phyloP scores from a whole-genome alignment of 768 basidiomycete species.

The Pleurotus eryngii region DNA sequence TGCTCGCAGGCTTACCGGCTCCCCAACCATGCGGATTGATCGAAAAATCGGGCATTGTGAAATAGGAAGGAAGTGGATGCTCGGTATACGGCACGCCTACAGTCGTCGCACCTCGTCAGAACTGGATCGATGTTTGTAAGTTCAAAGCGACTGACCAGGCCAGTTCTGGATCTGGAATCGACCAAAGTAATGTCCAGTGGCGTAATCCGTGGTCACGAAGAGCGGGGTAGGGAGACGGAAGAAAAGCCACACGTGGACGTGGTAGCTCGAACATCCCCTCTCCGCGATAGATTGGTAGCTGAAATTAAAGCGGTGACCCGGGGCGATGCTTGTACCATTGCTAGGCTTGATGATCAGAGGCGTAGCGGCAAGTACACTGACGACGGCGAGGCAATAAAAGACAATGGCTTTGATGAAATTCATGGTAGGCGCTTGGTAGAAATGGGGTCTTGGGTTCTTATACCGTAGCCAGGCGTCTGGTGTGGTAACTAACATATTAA shows the following conservation, averaged over 20 bases:
- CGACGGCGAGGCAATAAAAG: neutral
- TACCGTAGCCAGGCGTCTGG: too few relatives aligned
- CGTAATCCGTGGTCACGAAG: slow-evolving; percentile 24
- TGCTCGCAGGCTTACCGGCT: slow-evolving; percentile 23
- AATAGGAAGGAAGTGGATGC: slow-evolving; percentile 33
- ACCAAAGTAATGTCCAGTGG: slow-evolving; percentile 42
- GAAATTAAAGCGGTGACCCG: slow-evolving; percentile 39
- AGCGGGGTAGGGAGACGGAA: slow-evolving; percentile 25
- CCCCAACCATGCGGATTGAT: slow-evolving; percentile 37
- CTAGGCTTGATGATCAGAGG: slow-evolving; percentile 19
- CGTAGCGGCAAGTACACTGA: neutral
- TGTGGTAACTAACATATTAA: too few relatives aligned
- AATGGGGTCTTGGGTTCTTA: too few relatives aligned
- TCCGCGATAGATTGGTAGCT: slow-evolving; percentile 34
- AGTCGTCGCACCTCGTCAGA: neutral
- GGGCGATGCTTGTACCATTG: slow-evolving; percentile 31
- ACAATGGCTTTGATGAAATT: too few relatives aligned
- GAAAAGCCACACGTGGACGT: slow-evolving; percentile 39
- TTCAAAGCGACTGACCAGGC: slow-evolving; percentile 26
- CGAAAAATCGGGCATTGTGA: slow-evolving; percentile 46
- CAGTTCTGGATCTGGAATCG: slow-evolving; percentile 40
- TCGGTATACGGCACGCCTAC: slow-evolving; percentile 37
- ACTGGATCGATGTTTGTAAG: neutral
- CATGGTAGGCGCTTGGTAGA: too few relatives aligned
- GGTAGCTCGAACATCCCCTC: slow-evolving; percentile 39